Evolutionary conservation across 139 green algal species (phyloP).

Genomic region (Closterium sp.): DNA sequence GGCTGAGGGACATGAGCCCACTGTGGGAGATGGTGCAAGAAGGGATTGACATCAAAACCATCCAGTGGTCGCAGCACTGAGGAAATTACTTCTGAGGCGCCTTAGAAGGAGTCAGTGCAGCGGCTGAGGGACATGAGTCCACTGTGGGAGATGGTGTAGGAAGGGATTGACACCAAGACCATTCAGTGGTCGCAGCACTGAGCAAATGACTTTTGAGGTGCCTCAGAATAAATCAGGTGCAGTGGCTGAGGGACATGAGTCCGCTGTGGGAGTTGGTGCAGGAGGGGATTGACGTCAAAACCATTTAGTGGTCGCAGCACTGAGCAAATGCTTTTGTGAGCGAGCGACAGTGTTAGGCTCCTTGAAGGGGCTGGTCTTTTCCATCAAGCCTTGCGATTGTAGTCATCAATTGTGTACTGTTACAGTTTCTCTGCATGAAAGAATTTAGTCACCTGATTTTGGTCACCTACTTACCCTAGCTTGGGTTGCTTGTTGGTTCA

Average conservation of each 20-base stretch:
- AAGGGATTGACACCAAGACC: slow-evolving; percentile 92
- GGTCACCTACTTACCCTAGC: no score
- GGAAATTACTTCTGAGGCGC: no score
- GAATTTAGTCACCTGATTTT: no score
- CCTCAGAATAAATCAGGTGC: no score
- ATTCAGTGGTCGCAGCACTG: slow-evolving; percentile 93
- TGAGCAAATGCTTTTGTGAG: no score
- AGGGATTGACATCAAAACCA: slow-evolving; percentile 93
- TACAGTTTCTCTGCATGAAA: no score
- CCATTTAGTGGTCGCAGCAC: slow-evolving; percentile 91
- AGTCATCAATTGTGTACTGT: not conserved
- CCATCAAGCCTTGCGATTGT: not conserved
- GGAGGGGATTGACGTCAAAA: slow-evolving; percentile 94
- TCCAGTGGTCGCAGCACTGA: slow-evolving; percentile 90
- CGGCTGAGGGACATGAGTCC: slow-evolving; percentile 95
- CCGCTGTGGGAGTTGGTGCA: slow-evolving; percentile 92
- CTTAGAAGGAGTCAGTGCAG: no score
- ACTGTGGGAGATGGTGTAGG: slow-evolving; percentile 97
- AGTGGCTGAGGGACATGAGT: no score
- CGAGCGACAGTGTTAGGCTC: no score
- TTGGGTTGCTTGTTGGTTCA: no score
- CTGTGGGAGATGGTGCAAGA: slow-evolving; percentile 98
- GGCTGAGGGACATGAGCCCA: slow-evolving; percentile 93
- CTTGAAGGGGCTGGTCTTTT: not conserved
- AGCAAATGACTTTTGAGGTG: no score